Percentiles rank a stretch among this genome's conserved stretches.
Evolutionary conservation across 2,329 filamentous ascomycete genomes (phyloP).

Genomic region (Fusarium sp.): DNA sequence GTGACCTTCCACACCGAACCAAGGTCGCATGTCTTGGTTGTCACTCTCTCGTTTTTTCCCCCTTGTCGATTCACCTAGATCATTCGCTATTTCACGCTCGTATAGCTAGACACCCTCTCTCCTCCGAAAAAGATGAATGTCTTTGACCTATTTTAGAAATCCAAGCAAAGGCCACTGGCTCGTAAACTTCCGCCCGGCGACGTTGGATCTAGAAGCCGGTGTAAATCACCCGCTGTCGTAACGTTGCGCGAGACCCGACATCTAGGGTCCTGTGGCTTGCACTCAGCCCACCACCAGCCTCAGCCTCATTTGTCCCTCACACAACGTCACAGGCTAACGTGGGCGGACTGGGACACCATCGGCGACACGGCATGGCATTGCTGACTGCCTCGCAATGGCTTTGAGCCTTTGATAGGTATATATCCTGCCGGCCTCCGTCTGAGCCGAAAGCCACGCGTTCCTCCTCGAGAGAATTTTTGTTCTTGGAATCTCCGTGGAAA

Average conservation of each 20-base stretch:
- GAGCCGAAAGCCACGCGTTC: conserved; percentile 14
- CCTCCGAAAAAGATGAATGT: neutral
- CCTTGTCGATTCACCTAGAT: conserved; percentile 17
- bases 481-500: neutral
- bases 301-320: conserved; percentile 16
- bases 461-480: conserved; percentile 1
- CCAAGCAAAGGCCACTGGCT: conserved; percentile 18
- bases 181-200: conserved; percentile 17
- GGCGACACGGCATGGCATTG: conserved; percentile 7
- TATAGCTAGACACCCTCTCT: conserved; percentile 28
- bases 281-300: conserved; percentile 19
- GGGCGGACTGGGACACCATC: neutral
- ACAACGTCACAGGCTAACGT: neutral
- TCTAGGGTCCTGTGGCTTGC: conserved; percentile 27
- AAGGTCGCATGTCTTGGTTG: conserved; percentile 10
- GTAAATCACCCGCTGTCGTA: conserved; percentile 22
- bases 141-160: conserved; percentile 4
- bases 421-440: conserved; percentile 26
- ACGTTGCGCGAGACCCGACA: conserved; percentile 37
- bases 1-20: conserved; percentile 10
- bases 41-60: conserved; percentile 1
- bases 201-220: conserved; percentile 10
- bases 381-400: neutral
- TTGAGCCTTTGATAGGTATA: conserved; percentile 23
- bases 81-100: conserved; percentile 1